Percentiles rank a stretch among this genome's conserved stretches.
These are phyloP conservation scores for Alternaria longipes DNA, from an alignment of 2,329 filamentous ascomycete species.

Conservation along the genomic window DNA sequence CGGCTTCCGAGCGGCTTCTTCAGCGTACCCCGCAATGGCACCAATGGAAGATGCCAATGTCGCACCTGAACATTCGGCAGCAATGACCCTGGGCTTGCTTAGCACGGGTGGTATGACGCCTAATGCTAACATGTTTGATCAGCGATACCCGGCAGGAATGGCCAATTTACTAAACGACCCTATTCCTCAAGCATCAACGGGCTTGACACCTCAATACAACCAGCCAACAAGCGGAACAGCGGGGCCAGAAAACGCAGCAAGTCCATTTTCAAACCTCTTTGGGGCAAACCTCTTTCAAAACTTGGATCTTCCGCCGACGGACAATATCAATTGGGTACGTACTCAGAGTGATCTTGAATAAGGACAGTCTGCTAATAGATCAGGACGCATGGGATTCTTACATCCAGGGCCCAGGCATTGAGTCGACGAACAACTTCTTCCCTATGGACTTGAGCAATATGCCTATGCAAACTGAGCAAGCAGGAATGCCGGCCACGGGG, in stretches of 20 bases:
- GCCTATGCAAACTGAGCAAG: conserved; percentile 44
- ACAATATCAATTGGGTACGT: conserved; percentile 71
- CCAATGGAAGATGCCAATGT: conserved; percentile 64
- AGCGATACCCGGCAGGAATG: conserved; percentile 50
- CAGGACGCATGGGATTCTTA: conserved; percentile 73
- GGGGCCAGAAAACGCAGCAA: conserved; percentile 55
- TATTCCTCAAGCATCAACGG: conserved; percentile 40
- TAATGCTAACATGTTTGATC: conserved; percentile 55
- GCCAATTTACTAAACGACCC: conserved; percentile 51
- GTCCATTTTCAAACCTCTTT: conserved; percentile 66
- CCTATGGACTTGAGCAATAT: conserved; percentile 53
- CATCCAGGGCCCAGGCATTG: conserved; percentile 66
- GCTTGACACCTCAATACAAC: conserved; percentile 47
- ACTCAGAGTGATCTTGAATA: background rate
- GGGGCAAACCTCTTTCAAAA: conserved; percentile 60
- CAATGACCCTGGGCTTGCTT: conserved; percentile 75
- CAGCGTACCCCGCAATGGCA: conserved; percentile 40
- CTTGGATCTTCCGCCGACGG: conserved; percentile 61
- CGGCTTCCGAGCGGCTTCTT: conserved; percentile 42
- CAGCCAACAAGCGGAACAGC: conserved; percentile 41
- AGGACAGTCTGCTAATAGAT: conserved; percentile 16
- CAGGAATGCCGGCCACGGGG: conserved; percentile 29
- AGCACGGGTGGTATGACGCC: conserved; percentile 69
- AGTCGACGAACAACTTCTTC: conserved; percentile 54
- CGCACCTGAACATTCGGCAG: conserved; percentile 69